Conservation (phyloP, 2,329 filamentous ascomycete genomes). For the Cercospora berteroae region DNA sequence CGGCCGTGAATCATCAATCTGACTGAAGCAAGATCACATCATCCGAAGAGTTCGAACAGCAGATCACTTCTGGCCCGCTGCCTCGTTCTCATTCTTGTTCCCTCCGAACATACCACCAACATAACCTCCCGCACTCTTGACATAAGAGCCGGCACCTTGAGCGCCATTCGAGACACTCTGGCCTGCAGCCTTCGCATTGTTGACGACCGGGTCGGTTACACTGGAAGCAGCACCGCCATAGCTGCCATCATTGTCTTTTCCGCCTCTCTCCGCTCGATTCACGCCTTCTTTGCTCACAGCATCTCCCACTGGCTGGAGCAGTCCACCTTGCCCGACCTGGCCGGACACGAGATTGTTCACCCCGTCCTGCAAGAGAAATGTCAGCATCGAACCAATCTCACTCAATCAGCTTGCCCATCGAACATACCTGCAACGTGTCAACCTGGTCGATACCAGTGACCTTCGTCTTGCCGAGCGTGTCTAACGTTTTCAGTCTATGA, state of each 20-base stretch:
- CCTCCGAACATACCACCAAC: conserved; percentile 37
- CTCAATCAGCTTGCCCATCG: background rate
- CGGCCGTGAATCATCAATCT: background rate
- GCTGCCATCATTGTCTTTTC: conserved; percentile 60
- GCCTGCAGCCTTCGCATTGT: conserved; percentile 33
- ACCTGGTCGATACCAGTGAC: conserved; percentile 65
- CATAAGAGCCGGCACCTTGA: conserved; percentile 29
- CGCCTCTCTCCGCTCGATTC: conserved; percentile 63
- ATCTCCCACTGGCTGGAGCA: conserved; percentile 64
- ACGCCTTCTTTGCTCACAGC: conserved; percentile 61
- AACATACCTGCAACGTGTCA: conserved; percentile 52
- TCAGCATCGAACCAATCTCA: background rate
- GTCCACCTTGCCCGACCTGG: conserved; percentile 66
- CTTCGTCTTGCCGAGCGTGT: conserved; percentile 67
- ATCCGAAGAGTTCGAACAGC: background rate
- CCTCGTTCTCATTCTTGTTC: conserved; percentile 32
- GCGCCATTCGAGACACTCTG: conserved; percentile 29
- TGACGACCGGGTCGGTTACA: conserved; percentile 35
- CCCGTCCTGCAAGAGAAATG: conserved; percentile 53
- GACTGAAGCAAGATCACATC: background rate
- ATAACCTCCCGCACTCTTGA: conserved; percentile 35
- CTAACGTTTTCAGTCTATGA: conserved; percentile 41
- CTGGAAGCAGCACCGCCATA: conserved; percentile 45
- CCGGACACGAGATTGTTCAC: conserved; percentile 61
- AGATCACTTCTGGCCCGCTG: background rate